Evolutionary conservation across 2,329 filamentous ascomycete genomes (phyloP).

Genomic region (Penicillium rolfsii): DNA sequence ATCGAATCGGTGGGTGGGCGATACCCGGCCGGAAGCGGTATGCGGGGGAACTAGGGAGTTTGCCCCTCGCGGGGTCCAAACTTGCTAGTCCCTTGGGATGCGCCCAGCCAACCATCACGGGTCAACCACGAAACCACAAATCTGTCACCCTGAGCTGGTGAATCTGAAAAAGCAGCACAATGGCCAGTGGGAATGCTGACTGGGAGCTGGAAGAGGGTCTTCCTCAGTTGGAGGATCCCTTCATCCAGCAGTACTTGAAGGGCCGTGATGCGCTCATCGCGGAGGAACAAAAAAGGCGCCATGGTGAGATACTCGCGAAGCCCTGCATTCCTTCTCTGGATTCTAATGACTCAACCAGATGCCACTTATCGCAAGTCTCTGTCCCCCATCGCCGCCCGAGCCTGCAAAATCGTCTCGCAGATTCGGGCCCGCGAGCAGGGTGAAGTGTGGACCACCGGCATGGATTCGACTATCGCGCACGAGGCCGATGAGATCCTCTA

Average conservation of each 20-base stretch:
- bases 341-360: constrained; percentile 24
- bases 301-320: constrained; percentile 59
- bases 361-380: constrained; percentile 54
- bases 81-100: not conserved
- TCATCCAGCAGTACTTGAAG: constrained; percentile 78
- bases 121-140: not conserved
- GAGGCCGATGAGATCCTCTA: constrained; percentile 67
- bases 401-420: constrained; percentile 76
- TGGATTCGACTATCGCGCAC: constrained; percentile 70
- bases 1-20: not conserved
- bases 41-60: not conserved
- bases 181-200: constrained; percentile 26
- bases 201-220: constrained; percentile 50
- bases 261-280: constrained; percentile 75
- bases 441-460: constrained; percentile 73
- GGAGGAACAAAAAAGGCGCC: constrained; percentile 80
- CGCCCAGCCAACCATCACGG: not conserved
- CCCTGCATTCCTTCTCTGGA: not conserved
- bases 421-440: constrained; percentile 78
- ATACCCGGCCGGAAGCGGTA: constrained; percentile 8
- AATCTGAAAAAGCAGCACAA: constrained; percentile 3
- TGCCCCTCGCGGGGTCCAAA: not conserved
- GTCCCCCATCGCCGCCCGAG: constrained; percentile 76
- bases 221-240: constrained; percentile 64
- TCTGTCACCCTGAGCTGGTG: not conserved